These are phyloP conservation scores for Helicostylum pulchrum DNA, from an alignment of 192 early-diverging fungal genomes.

Conservation along the genomic window DNA sequence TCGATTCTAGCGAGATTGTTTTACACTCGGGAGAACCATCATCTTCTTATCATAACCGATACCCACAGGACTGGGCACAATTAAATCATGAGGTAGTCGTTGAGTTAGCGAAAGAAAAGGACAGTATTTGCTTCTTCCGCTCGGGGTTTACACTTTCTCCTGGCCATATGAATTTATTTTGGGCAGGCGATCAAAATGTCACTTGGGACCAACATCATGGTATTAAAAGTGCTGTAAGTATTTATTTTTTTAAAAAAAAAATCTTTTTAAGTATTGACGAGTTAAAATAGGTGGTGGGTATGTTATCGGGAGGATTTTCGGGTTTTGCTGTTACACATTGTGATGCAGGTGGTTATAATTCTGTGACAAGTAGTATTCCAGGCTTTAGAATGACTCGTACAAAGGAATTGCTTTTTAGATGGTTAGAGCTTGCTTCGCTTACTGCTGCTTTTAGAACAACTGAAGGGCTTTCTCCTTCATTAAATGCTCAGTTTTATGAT, in stretches of 20 bases:
- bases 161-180: conserved; percentile 35
- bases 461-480: conserved; percentile 25
- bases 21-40: conserved; percentile 24
- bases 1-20: background rate
- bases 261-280: too few relatives aligned
- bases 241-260: too few relatives aligned
- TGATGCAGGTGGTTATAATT: conserved; percentile 40
- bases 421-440: conserved; percentile 44
- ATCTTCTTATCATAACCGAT: conserved; percentile 34
- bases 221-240: conserved; percentile 41
- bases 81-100: conserved; percentile 28
- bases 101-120: conserved; percentile 27
- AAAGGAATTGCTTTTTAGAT: conserved; percentile 34
- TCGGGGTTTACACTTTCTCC: conserved; percentile 35
- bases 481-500: conserved; percentile 44
- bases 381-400: conserved; percentile 26
- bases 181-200: conserved; percentile 42
- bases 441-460: conserved; percentile 33
- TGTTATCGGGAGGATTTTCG: conserved; percentile 38
- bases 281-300: conserved; percentile 33
- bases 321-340: conserved; percentile 36
- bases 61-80: conserved; percentile 37
- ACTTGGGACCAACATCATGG: conserved; percentile 43
- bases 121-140: conserved; percentile 32
- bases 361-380: conserved; percentile 21